Percentiles rank a stretch among this genome's conserved stretches.
phyloP scores from a whole-genome alignment of 2,329 filamentous ascomycete genomes.

The Stagonosporopsis rhizophila region DNA sequence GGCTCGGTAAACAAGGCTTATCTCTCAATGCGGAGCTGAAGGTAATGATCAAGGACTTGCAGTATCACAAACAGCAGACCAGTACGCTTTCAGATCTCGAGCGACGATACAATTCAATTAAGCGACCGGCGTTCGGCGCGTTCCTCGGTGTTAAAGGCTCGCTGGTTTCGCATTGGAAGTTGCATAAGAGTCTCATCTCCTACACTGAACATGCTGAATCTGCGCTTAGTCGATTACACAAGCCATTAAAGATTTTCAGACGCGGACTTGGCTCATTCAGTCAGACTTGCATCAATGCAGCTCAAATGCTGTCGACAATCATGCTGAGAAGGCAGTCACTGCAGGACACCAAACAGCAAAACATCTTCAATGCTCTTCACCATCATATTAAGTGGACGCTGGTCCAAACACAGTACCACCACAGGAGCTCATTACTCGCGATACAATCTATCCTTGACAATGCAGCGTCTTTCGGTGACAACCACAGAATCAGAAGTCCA shows the following conservation, averaged over 20 bases:
- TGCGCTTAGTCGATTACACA: background rate
- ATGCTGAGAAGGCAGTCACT: background rate
- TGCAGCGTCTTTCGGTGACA: background rate
- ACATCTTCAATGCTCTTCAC: slow-evolving; percentile 1
- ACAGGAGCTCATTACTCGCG: background rate
- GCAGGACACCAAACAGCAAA: background rate
- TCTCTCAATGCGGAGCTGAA: background rate
- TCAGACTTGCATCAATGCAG: background rate
- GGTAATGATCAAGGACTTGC: background rate
- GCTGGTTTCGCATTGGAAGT: background rate
- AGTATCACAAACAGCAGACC: background rate
- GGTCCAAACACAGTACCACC: background rate
- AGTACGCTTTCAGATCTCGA: background rate
- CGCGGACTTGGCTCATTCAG: background rate
- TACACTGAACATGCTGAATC: background rate
- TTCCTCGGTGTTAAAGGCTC: background rate
- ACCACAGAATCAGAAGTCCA: background rate
- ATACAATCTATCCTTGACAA: background rate
- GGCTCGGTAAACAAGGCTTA: background rate
- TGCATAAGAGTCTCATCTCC: background rate
- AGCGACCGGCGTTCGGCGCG: background rate
- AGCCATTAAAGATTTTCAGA: background rate
- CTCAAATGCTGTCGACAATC: background rate
- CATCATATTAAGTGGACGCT: background rate
- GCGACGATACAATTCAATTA: background rate